Base-by-base conservation (phyloP, 2,329 filamentous ascomycete species). In the Colletotrichum spinosum region DNA sequence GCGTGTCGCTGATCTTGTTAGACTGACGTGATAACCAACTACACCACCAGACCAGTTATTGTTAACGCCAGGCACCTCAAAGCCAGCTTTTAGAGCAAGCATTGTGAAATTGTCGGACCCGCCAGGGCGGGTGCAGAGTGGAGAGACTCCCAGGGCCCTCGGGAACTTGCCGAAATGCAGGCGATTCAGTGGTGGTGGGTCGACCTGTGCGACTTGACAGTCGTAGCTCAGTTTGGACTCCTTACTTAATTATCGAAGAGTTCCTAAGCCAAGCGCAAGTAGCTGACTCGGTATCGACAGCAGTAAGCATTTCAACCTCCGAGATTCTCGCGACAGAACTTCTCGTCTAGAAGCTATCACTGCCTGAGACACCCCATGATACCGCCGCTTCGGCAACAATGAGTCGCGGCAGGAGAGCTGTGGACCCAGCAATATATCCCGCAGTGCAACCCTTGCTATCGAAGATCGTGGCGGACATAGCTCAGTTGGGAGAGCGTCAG, bases 1-100 rank as follows among this genome's bases (percentile, higher is more conserved):
- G 12, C 3, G 37, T 8, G 2, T 5, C 8, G 1, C 15, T 49
- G 35, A 25, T 17, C 1, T 8, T 74, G 78, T 81, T 81, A 81
- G 77, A 81, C 79, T 80, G 77, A 81, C 75, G 79, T 80, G 79
- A 81, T 81, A 80, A 81, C 79, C 78, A 81, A 81, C 79, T 75
- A 74, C 73, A 74, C 73, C 72, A 75, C 60, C 64, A 62, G 57
- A 56, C 52, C 62, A 53, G n/a, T 15, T 25, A n/a, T 38, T 55
- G 39, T 44, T 56, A 25, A 3, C 0, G 6, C 0, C 0, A 0
- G 0, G 1, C 0, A 0, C 1, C 9, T 34, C 33, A 38, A 50
- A 10, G n/a, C 4, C 12, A 8, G n/a, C 2, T 2, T 44, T 65
- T 52, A 65, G 15, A 49, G 56, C 46, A 17, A 42, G 45, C 8